Conservation (phyloP, 495 filamentous ascomycete species). For the Penicillium goetzii region DNA sequence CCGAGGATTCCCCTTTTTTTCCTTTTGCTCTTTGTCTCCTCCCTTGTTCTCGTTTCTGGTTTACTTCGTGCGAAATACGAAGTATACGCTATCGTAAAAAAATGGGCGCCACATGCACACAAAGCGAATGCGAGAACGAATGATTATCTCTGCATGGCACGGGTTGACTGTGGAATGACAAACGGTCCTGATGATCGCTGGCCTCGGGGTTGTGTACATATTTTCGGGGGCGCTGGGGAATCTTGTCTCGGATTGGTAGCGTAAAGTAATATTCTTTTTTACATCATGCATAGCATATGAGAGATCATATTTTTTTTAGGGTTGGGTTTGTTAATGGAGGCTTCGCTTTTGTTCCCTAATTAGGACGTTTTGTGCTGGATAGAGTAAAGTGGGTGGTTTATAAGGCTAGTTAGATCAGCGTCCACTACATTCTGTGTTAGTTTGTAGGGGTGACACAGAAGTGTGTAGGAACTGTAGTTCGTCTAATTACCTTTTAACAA, state of each 20-base stretch:
- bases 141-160: background rate
- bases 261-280: background rate
- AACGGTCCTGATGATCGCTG: slow-evolving; percentile 8
- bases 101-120: background rate
- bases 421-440: too few relatives aligned
- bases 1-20: slow-evolving; percentile 4
- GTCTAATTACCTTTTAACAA: background rate
- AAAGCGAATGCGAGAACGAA: background rate
- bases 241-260: slow-evolving; percentile 22
- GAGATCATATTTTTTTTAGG: slow-evolving; percentile 29
- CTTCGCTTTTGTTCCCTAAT: slow-evolving; percentile 1
- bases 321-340: background rate
- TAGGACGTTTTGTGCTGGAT: background rate
- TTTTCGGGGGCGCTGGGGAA: slow-evolving; percentile 17
- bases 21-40: slow-evolving; percentile 2
- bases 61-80: too few relatives aligned
- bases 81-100: background rate
- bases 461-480: background rate
- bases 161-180: slow-evolving; percentile 24
- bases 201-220: slow-evolving; percentile 28
- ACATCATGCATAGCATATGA: slow-evolving; percentile 32
- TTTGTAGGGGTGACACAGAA: background rate
- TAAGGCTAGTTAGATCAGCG: background rate
- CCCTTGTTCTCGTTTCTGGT: background rate
- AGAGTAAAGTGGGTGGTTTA: background rate